These are phyloP conservation scores for Boletellus deceptivus DNA, from an alignment of 1,284 basidiomycete species.

Conservation along the genomic window DNA sequence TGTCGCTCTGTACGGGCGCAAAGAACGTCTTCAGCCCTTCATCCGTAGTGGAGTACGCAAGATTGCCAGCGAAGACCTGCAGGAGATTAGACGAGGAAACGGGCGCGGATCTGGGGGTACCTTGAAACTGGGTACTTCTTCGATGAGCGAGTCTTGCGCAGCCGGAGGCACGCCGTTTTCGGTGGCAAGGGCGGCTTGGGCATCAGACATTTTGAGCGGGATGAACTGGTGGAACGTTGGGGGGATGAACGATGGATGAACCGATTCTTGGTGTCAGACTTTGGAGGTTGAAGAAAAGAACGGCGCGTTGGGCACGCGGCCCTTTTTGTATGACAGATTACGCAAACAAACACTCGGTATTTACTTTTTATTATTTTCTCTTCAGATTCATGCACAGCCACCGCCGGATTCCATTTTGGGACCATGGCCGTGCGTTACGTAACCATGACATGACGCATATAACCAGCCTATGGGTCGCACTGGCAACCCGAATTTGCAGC, in stretches of 20 bases:
- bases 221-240: slow-evolving; percentile 50
- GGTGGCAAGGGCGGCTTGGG: slow-evolving; percentile 74
- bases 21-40: slow-evolving; percentile 89
- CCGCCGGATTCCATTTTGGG: no score
- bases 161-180: slow-evolving; percentile 77
- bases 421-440: slow-evolving; percentile 24
- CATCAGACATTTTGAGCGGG: slow-evolving; percentile 74
- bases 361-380: neutral
- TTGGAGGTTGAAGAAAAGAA: slow-evolving; percentile 66
- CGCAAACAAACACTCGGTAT: slow-evolving; percentile 26
- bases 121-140: slow-evolving; percentile 76
- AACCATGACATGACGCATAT: neutral
- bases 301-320: slow-evolving; percentile 19
- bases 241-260: slow-evolving; percentile 61
- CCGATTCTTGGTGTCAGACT: slow-evolving; percentile 78
- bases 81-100: slow-evolving; percentile 7
- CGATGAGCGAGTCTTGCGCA: slow-evolving; percentile 61
- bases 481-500: no score
- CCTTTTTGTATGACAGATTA: slow-evolving; percentile 31
- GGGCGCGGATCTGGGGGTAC: slow-evolving; percentile 38
- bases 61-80: slow-evolving; percentile 85
- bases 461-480: neutral
- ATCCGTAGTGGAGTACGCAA: slow-evolving; percentile 85
- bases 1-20: slow-evolving; percentile 75
- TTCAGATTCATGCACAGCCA: neutral